Conservation (phyloP, 805 yeast species). For the Metschnikowia corniflorae region DNA sequence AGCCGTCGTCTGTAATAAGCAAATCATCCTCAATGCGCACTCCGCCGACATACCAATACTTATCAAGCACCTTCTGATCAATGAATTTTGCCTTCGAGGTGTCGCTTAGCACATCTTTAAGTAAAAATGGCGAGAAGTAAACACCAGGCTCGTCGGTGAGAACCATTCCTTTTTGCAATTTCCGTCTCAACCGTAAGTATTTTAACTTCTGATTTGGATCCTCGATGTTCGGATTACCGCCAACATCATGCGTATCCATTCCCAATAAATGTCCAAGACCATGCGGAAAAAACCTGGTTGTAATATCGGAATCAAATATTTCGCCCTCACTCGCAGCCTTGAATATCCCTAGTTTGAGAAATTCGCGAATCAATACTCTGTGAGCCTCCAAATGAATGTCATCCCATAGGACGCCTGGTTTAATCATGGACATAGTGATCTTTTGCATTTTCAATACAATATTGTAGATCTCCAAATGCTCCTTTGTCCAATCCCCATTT, state of each 20-base stretch:
- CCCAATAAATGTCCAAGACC: slow-evolving; percentile 94
- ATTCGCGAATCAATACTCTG: slow-evolving; percentile 64
- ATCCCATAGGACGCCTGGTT: slow-evolving; percentile 86
- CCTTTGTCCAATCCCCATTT: slow-evolving; percentile 83
- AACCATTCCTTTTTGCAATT: slow-evolving; percentile 71
- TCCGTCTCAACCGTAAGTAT: slow-evolving; percentile 78
- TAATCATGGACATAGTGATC: slow-evolving; percentile 64
- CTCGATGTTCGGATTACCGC: slow-evolving; percentile 79
- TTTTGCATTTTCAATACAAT: slow-evolving; percentile 81
- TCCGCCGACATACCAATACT: slow-evolving; percentile 91
- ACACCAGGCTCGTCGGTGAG: slow-evolving; percentile 94
- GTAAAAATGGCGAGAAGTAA: slow-evolving; percentile 80
- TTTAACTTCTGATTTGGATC: slow-evolving; percentile 76
- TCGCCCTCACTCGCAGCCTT: slow-evolving; percentile 57
- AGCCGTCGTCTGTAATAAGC: slow-evolving; percentile 70
- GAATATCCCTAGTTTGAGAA: slow-evolving; percentile 74
- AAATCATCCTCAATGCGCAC: slow-evolving; percentile 95
- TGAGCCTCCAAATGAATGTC: slow-evolving; percentile 80
- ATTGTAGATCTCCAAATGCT: slow-evolving; percentile 78
- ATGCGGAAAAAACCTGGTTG: slow-evolving; percentile 87
- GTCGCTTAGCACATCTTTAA: slow-evolving; percentile 56
- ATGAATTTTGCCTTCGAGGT: slow-evolving; percentile 54
- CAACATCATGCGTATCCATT: slow-evolving; percentile 95
- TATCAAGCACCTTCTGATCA: slow-evolving; percentile 60
- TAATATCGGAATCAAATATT: slow-evolving; percentile 63